A percentile compares a stretch with the other conserved stretches of the same genome.
Evolutionary conservation across 2,329 filamentous ascomycete genomes (phyloP).

Genomic region (Fusarium continuum): DNA sequence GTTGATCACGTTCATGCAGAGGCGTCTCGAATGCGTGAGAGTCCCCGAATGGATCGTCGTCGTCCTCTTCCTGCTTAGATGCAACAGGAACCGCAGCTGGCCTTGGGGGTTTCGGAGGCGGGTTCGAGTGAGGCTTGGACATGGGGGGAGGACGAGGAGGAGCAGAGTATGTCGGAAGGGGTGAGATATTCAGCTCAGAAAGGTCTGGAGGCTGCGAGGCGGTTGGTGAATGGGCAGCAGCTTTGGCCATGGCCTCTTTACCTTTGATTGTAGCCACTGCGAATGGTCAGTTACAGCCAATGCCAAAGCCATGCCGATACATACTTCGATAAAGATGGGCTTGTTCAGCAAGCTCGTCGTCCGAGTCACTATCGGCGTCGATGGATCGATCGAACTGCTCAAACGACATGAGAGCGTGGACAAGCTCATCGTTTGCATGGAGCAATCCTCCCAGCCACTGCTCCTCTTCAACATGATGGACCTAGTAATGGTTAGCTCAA

Average conservation of each 20-base stretch:
- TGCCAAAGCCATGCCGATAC: conserved; percentile 35
- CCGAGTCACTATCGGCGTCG: conserved; percentile 76
- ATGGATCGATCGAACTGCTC: conserved; percentile 92
- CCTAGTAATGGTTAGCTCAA: conserved; percentile 55
- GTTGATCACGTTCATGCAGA: conserved; percentile 43
- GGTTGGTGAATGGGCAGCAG: conserved; percentile 51
- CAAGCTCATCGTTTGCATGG: conserved; percentile 95
- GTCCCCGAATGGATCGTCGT: conserved; percentile 89
- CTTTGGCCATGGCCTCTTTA: conserved; percentile 56
- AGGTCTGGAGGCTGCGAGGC: conserved; percentile 54
- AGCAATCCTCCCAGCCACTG: conserved; percentile 91
- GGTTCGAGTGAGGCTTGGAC: conserved; percentile 35
- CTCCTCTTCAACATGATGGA: conserved; percentile 89
- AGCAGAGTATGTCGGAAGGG: conserved; percentile 53
- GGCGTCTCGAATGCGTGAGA: conserved; percentile 70
- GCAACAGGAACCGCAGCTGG: conserved; percentile 6
- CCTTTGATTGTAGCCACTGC: conserved; percentile 64
- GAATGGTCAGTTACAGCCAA: conserved; percentile 32
- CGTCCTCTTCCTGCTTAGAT: conserved; percentile 74
- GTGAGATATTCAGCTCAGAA: conserved; percentile 55
- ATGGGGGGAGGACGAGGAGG: conserved; percentile 53
- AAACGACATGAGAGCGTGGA: conserved; percentile 90
- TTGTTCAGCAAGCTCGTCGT: conserved; percentile 73
- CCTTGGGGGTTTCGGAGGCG: conserved; percentile 33
- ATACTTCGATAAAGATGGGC: conserved; percentile 71